Evolutionary conservation across 2,329 filamentous ascomycete genomes (phyloP), one percentile per base, ranked within the genome.

Genomic region (Ophiostoma perfectum): DNA sequence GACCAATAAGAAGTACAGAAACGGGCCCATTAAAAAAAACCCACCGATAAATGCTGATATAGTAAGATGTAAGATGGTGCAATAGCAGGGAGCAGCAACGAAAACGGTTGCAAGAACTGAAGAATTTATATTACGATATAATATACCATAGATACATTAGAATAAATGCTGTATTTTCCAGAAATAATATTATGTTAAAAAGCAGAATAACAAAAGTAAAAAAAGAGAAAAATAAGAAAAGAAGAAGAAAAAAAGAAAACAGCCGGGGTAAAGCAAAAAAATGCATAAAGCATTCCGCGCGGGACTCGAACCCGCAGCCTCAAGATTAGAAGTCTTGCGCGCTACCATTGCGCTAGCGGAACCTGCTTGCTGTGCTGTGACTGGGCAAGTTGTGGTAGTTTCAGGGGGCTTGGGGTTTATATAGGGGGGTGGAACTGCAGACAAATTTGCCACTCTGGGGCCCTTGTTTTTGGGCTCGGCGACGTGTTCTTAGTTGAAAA

Each of bases 261-360:
- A 27, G 27, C 27, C 27, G 27, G 27, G 27, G 27, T 27, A 27
- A 27, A 27, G 27, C 27, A 27, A 27, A 27, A 27, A 38, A 65
- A 42, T 36, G 41, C 27, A 72, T 75, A 75, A 78, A 74, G 76
- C 79, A 78, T 78, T 78, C 76, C 74, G 79, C 77, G 80, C 78
- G 80, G 81, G 80, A 80, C 79, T 82, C 81, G 73, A 74, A 74
- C 73, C 72, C 72, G 70, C 73, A 73, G 70, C 73, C 73, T 74
- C 72, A 70, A 72, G 73, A 73, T 83, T 84, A 84, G 84, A 86
- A 88, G 86, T 88, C 86, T 87, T 83, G 88, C 85, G 86, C 85
- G 88, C 86, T 88, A 88, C 84, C 83, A 68, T 70, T 71, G 66
- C 66, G 68, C 70, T 66, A 68, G 70, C 66, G 65, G 70, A 70